These are phyloP conservation scores for Elongisporangium prolatum DNA, from an alignment of 352 stramenopile species.

Conservation along the genomic window DNA sequence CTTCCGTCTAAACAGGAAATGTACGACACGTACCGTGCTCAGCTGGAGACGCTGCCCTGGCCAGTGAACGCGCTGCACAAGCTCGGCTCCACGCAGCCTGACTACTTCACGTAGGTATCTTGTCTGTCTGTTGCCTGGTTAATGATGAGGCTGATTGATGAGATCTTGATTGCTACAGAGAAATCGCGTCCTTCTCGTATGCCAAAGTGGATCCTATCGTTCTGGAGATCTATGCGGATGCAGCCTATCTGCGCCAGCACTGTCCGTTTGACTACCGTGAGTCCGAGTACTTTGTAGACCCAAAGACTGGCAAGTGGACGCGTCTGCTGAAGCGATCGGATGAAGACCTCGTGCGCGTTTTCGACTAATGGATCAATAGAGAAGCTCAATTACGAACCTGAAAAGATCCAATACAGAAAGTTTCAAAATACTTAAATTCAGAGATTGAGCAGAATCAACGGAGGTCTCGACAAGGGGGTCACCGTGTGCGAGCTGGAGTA, in stretches of 20 bases:
- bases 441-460: too few species aligned
- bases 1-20: slow-evolving; percentile 67
- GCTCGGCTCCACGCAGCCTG: slow-evolving; percentile 39
- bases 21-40: slow-evolving; percentile 54
- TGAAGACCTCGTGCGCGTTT: slow-evolving; percentile 23
- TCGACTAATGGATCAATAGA: slow-evolving; percentile 4
- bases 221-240: slow-evolving; percentile 68
- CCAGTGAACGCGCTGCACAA: slow-evolving; percentile 64
- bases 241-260: slow-evolving; percentile 40
- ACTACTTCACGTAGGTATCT: slow-evolving; percentile 43
- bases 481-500: too few species aligned
- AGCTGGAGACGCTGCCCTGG: slow-evolving; percentile 33
- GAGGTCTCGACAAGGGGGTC: too few species aligned
- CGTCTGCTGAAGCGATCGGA: slow-evolving; percentile 23
- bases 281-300: slow-evolving; percentile 50
- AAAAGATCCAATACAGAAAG: too few species aligned
- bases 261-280: slow-evolving; percentile 62
- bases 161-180: slow-evolving; percentile 11
- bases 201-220: slow-evolving; percentile 36
- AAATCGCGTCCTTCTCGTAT: slow-evolving; percentile 30
- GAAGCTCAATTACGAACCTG: too few species aligned
- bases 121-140: not conserved
- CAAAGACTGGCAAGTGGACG: slow-evolving; percentile 30
- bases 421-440: too few species aligned
- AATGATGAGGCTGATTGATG: slow-evolving; percentile 3